Evolutionary conservation across 2,329 filamentous ascomycete genomes (phyloP).

Genomic region (Fusarium siculi): DNA sequence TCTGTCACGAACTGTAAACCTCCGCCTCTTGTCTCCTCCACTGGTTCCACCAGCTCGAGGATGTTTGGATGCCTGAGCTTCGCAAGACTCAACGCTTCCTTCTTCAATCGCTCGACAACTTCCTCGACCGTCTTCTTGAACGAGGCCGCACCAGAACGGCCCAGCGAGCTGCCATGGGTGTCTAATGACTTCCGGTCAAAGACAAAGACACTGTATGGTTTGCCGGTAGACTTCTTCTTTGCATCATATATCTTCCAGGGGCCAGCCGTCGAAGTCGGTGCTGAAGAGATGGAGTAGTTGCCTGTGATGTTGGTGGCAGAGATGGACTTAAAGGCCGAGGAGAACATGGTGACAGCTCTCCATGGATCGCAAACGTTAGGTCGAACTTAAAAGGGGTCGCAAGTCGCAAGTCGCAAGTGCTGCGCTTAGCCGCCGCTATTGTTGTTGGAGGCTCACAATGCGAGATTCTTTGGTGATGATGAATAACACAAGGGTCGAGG

Average conservation of each 20-base stretch:
- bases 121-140: slow-evolving; percentile 88
- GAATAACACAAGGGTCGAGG: neutral
- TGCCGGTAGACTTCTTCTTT: slow-evolving; percentile 95
- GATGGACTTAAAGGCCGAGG: slow-evolving; percentile 92
- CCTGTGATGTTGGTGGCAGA: slow-evolving; percentile 88
- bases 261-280: slow-evolving; percentile 81
- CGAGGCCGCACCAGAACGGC: slow-evolving; percentile 64
- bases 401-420: neutral
- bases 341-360: slow-evolving; percentile 75
- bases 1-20: slow-evolving; percentile 97
- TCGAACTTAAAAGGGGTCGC: neutral
- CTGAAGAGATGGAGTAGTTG: slow-evolving; percentile 86
- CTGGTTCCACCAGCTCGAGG: slow-evolving; percentile 90
- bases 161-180: slow-evolving; percentile 55
- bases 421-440: slow-evolving; percentile 2
- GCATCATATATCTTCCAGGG: slow-evolving; percentile 98
- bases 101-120: slow-evolving; percentile 89
- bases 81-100: slow-evolving; percentile 89
- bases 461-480: neutral
- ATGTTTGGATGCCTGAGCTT: slow-evolving; percentile 91
- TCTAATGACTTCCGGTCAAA: slow-evolving; percentile 93
- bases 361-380: slow-evolving; percentile 44
- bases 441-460: neutral
- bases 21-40: slow-evolving; percentile 91
- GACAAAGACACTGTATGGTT: slow-evolving; percentile 89